Percentiles rank a stretch among this genome's conserved stretches.
These are phyloP conservation scores for Elsinoe fawcettii DNA, from an alignment of 2,329 filamentous ascomycete genomes.

Conservation along the genomic window DNA sequence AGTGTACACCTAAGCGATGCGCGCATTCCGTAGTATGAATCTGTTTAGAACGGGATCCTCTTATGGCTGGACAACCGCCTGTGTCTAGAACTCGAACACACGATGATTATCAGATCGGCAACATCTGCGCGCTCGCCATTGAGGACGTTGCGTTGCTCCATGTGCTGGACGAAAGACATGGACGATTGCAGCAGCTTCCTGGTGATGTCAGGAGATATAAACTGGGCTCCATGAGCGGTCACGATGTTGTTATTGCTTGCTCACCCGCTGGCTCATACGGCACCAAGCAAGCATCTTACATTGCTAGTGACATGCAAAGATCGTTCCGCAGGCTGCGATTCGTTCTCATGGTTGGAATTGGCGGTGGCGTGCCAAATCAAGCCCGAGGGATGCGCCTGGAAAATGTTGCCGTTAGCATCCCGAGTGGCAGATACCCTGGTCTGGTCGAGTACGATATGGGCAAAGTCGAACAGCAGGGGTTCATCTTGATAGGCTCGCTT, in stretches of 20 bases:
- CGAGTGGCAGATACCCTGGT: neutral
- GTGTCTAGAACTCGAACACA: neutral
- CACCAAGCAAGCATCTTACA: constrained; percentile 19
- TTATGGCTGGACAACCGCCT: neutral
- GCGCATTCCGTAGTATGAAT: neutral
- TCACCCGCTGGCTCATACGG: constrained; percentile 19
- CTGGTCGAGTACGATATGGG: neutral
- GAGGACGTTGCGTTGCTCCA: constrained; percentile 21
- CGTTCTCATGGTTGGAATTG: constrained; percentile 23
- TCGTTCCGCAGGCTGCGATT: constrained; percentile 17
- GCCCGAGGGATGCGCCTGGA: constrained; percentile 21
- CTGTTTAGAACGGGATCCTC: neutral
- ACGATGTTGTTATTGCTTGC: constrained; percentile 23
- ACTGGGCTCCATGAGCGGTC: constrained; percentile 10
- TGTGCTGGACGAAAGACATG: constrained; percentile 16
- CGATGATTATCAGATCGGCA: constrained; percentile 21
- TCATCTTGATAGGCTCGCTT: neutral
- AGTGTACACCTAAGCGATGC: too few relatives aligned
- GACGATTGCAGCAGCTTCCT: neutral
- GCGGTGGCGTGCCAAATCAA: constrained; percentile 20
- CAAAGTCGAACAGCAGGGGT: neutral
- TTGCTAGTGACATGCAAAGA: constrained; percentile 12
- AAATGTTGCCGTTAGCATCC: neutral
- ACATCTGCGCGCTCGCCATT: constrained; percentile 23
- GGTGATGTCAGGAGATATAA: neutral